These are phyloP conservation scores for Trichoderma harzianum DNA, from an alignment of 2,329 filamentous ascomycete species.

Conservation along the genomic window DNA sequence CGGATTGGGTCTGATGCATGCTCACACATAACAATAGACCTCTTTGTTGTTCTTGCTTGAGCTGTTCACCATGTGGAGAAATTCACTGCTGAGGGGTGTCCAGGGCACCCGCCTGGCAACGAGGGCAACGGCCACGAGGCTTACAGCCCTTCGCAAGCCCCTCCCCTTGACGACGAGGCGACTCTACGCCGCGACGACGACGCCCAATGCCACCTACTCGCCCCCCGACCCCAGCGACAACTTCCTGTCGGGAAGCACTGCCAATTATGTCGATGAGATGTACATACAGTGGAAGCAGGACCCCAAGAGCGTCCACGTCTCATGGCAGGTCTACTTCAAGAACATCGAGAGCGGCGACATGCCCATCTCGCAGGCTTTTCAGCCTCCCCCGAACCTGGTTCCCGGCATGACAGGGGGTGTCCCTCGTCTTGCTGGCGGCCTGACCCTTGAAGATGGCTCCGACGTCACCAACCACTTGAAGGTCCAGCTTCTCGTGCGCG, in stretches of 20 bases:
- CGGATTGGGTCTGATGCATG: constrained; percentile 26
- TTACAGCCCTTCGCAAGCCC: constrained; percentile 46
- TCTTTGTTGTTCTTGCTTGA: constrained; percentile 16
- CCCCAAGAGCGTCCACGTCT: constrained; percentile 89
- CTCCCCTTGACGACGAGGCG: constrained; percentile 49
- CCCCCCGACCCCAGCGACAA: constrained; percentile 82
- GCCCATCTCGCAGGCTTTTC: constrained; percentile 96
- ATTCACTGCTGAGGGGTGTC: constrained; percentile 12
- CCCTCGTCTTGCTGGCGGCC: constrained; percentile 66
- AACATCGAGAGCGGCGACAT: constrained; percentile 99
- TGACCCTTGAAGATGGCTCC: constrained; percentile 65
- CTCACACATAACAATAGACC: constrained; percentile 27
- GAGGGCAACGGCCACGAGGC: constrained; percentile 27
- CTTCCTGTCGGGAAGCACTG: constrained; percentile 94
- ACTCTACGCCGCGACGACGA: constrained; percentile 45
- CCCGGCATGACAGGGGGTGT: constrained; percentile 77
- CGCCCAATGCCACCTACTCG: constrained; percentile 43
- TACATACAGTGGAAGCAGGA: constrained; percentile 97
- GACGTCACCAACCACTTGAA: constrained; percentile 96
- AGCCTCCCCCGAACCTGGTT: constrained; percentile 88
- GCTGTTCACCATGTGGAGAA: constrained; percentile 16
- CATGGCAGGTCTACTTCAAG: constrained; percentile 99
- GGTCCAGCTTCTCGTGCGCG: constrained; percentile 93
- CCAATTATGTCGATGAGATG: constrained; percentile 99
- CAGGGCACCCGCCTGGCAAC: constrained; percentile 15